Evolutionary conservation across 179 eudicot species (phyloP).

Genomic region (Amaranthus tricolor): DNA sequence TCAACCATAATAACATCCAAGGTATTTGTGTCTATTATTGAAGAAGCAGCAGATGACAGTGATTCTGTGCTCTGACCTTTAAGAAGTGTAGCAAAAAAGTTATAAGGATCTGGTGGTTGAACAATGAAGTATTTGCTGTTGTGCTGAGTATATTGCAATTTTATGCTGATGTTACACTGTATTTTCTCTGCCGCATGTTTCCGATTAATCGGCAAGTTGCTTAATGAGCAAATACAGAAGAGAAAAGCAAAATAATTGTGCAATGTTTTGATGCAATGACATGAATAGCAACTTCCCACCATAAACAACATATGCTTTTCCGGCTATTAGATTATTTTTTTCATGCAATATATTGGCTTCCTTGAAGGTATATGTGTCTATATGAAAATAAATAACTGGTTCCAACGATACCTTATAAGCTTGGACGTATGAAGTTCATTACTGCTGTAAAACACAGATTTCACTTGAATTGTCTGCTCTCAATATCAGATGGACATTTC

Average conservation of each 20-base stretch:
- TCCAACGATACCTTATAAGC: background rate
- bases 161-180: too few relatives aligned
- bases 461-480: too few relatives aligned
- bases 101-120: background rate
- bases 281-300: background rate
- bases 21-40: background rate
- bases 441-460: background rate
- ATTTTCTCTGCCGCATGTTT: too few relatives aligned
- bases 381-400: background rate
- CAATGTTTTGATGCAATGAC: background rate
- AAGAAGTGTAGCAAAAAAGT: background rate
- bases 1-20: too few relatives aligned
- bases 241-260: background rate
- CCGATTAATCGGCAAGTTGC: too few relatives aligned
- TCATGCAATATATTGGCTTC: background rate
- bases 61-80: background rate
- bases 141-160: background rate
- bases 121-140: background rate
- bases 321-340: background rate
- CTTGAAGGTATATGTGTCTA: background rate
- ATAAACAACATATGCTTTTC: background rate
- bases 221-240: background rate
- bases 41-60: background rate
- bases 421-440: background rate
- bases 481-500: too few relatives aligned